Evolutionary conservation across 768 basidiomycete species (phyloP), one percentile per base, ranked within the genome.

Genomic region (Xerocomellus amylosporus): DNA sequence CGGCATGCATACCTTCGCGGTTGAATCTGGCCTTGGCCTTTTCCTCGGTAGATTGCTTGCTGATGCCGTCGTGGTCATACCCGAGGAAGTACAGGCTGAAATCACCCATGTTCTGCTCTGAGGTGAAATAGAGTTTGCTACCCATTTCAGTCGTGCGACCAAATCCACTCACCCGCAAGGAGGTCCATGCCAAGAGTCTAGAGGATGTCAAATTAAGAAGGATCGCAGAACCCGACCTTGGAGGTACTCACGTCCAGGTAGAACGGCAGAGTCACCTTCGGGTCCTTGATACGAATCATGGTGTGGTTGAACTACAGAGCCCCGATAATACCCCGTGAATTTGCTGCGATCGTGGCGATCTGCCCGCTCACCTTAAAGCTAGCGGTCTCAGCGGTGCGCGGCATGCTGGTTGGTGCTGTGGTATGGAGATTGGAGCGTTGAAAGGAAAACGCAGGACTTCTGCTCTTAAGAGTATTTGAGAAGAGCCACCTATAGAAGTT

Each of bases 61-160:
- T 75, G 26, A 74, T 75, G 10, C 76, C 79, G 30, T 78, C 79
- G 60, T 83, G 79, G 60, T 86, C 86, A 74, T 82, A 96, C 3
- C 85, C 93, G 48, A 96, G 82, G 79, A 93, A 94, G 73, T 90
- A 93, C 31, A 93, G 79, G 4, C 86, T 88, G 68, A 89, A 93
- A 60, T 82, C 78, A 40, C 69, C 69, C 65, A 79, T 77, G 33
- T 80, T 72, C 54, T 75, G 74, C 65, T 82, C 87, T 87, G 43
- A 46, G 31, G 22, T 26, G 33, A 40, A 42, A 53, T 22, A 33
- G 54, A 41, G 41, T 40, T 58, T 40, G 46, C 53, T 46, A 39
- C 31, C 42, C 28, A 17, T 24, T 40, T 34, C 38, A 8, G 15
- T 10, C 22, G 30, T 26, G 17, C 1, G 33, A 39, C 8, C 1